phyloP scores from a whole-genome alignment of 176 grass and related monocot species.

The Oryza glaberrima region DNA sequence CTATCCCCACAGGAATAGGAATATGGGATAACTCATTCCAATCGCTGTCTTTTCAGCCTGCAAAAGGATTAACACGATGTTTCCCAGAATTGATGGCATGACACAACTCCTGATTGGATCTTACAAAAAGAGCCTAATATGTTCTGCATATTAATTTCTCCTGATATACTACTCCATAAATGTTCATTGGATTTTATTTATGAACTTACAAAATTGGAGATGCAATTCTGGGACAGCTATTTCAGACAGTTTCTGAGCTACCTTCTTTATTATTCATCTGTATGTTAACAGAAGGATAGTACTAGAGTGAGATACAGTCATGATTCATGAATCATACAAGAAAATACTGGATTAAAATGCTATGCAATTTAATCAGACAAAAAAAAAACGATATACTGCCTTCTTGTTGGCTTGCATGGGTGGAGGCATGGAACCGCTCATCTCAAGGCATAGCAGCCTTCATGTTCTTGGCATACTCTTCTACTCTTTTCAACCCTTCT shows the following conservation, averaged over 20 bases:
- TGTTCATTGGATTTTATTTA: not conserved
- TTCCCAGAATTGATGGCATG: not conserved
- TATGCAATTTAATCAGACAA: conserved; percentile 9
- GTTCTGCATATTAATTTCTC: too few species aligned
- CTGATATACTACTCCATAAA: not conserved
- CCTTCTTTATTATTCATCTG: conserved; percentile 20
- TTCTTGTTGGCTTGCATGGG: not conserved
- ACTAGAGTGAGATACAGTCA: not conserved
- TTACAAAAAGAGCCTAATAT: not conserved
- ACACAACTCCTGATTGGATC: not conserved
- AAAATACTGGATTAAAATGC: not conserved
- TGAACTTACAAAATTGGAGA: not conserved
- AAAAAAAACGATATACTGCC: not conserved
- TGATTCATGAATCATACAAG: conserved; percentile 1
- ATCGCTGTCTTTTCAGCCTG: not conserved
- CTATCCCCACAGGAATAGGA: not conserved
- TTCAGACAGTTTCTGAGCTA: not conserved
- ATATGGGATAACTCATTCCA: not conserved
- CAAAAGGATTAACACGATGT: not conserved
- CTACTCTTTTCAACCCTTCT: conserved; percentile 73
- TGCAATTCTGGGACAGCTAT: not conserved
- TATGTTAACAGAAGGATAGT: not conserved
- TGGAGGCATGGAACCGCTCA: not conserved
- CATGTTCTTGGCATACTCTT: conserved; percentile 71
- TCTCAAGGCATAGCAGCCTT: conserved; percentile 74